Conservation (phyloP, 768 basidiomycete species). For the Mycena indigotica region DNA sequence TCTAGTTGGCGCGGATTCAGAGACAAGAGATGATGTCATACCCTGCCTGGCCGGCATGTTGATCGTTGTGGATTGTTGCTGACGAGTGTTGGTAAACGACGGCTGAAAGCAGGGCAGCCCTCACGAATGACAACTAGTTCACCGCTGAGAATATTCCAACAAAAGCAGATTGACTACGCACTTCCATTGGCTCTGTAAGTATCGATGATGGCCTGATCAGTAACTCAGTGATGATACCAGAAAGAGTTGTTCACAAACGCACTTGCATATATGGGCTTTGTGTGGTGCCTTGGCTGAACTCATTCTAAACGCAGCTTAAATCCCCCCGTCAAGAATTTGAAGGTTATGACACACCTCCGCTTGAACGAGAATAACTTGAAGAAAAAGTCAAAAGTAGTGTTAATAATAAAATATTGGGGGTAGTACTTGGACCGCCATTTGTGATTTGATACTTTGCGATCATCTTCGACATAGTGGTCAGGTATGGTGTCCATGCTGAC, state of each 20-base stretch:
- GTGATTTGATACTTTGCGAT: constrained; percentile 59
- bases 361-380: constrained; percentile 44
- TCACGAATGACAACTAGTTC: constrained; percentile 43
- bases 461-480: constrained; percentile 51
- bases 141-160: not conserved
- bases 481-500: constrained; percentile 57
- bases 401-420: too few relatives aligned
- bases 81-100: not conserved
- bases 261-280: constrained; percentile 52
- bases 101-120: constrained; percentile 13
- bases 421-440: constrained; percentile 58
- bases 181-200: constrained; percentile 44
- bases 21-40: not conserved
- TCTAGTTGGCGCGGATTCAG: not conserved
- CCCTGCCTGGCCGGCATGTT: constrained; percentile 48
- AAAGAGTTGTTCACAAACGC: not conserved
- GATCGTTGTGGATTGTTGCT: constrained; percentile 55
- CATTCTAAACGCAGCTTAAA: constrained; percentile 35
- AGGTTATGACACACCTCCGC: constrained; percentile 36
- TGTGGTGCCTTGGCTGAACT: constrained; percentile 46
- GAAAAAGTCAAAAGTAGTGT: not conserved
- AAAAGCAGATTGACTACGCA: not conserved
- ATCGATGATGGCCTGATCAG: constrained; percentile 38
- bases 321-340: not conserved
- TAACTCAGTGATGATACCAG: not conserved